Conservation (phyloP, 2,329 filamentous ascomycete genomes). For the Exophiala lecanii-corni region DNA sequence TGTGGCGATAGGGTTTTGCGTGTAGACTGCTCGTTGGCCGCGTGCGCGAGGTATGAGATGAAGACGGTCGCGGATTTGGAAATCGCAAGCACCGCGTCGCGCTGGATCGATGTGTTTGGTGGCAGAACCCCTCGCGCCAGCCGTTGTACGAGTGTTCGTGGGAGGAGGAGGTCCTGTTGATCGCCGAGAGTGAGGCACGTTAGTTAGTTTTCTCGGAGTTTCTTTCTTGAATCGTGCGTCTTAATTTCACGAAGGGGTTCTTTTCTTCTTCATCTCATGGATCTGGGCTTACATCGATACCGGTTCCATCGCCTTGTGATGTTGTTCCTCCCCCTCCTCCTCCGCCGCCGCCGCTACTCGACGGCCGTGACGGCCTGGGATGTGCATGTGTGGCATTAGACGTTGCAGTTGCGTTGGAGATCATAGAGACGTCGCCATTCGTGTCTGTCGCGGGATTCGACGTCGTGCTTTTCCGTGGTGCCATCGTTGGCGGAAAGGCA, state of each 20-base stretch:
- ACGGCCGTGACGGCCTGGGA: conserved; percentile 26
- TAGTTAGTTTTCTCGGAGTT: background rate
- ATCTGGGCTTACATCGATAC: conserved; percentile 26
- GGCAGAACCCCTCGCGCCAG: conserved; percentile 61
- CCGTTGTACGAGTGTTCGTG: conserved; percentile 57
- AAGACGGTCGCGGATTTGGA: conserved; percentile 64
- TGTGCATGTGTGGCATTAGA: conserved; percentile 12
- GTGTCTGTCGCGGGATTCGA: conserved; percentile 29
- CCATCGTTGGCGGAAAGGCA: no score
- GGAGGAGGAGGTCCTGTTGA: conserved; percentile 56
- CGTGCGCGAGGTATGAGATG: conserved; percentile 52
- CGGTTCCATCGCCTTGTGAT: conserved; percentile 18
- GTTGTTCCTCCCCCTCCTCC: conserved; percentile 5
- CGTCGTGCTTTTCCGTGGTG: conserved; percentile 23
- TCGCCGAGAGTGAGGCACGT: no score
- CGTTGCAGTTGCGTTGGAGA: conserved; percentile 21
- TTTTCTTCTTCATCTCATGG: no score
- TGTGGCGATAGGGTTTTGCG: conserved; percentile 59
- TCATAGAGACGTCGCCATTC: conserved; percentile 23
- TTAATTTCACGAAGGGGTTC: no score
- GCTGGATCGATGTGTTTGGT: conserved; percentile 61
- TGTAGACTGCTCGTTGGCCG: conserved; percentile 57
- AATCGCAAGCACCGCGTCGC: conserved; percentile 60
- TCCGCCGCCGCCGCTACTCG: conserved; percentile 1
- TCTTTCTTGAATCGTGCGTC: no score